Evolutionary conservation across 2,329 filamentous ascomycete genomes (phyloP).

Genomic region (Fusarium sp.): DNA sequence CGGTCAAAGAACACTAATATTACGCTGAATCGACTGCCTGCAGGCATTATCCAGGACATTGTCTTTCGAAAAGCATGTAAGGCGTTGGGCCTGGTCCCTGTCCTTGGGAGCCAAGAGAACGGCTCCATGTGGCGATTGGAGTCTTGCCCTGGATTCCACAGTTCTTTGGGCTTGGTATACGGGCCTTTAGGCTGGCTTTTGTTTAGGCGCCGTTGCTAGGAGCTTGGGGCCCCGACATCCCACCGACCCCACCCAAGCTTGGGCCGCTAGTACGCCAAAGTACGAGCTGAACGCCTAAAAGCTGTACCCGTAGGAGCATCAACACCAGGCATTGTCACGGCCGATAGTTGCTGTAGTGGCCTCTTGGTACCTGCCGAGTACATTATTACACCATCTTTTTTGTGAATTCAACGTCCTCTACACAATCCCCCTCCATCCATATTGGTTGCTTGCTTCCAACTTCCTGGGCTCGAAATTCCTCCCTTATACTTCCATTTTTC

Average conservation of each 20-base stretch:
- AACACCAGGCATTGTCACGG: constrained; percentile 19
- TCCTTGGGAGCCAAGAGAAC: constrained; percentile 18
- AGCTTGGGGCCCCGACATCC: constrained; percentile 34
- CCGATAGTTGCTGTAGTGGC: constrained; percentile 5
- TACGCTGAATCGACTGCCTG: neutral
- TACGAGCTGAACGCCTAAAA: constrained; percentile 26
- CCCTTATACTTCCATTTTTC: neutral
- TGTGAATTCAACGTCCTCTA: constrained; percentile 16
- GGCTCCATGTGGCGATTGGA: constrained; percentile 21
- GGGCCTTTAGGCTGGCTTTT: constrained; percentile 33
- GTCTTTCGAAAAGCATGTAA: neutral
- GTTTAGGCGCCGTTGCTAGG: constrained; percentile 43
- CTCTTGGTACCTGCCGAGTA: constrained; percentile 33
- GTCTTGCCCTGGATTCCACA: constrained; percentile 23
- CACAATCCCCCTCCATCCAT: neutral
- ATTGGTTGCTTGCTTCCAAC: constrained; percentile 3
- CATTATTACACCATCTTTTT: constrained; percentile 23
- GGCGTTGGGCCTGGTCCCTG: constrained; percentile 13
- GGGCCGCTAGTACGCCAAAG: constrained; percentile 33
- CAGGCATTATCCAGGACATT: constrained; percentile 4
- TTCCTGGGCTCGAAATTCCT: constrained; percentile 11
- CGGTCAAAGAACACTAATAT: neutral
- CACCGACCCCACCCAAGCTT: constrained; percentile 36
- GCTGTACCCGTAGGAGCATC: constrained; percentile 28
- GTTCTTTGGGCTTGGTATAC: constrained; percentile 18